These are phyloP conservation scores for Trichoderma hamatum DNA, from an alignment of 2,329 filamentous ascomycete genomes.

Conservation along the genomic window DNA sequence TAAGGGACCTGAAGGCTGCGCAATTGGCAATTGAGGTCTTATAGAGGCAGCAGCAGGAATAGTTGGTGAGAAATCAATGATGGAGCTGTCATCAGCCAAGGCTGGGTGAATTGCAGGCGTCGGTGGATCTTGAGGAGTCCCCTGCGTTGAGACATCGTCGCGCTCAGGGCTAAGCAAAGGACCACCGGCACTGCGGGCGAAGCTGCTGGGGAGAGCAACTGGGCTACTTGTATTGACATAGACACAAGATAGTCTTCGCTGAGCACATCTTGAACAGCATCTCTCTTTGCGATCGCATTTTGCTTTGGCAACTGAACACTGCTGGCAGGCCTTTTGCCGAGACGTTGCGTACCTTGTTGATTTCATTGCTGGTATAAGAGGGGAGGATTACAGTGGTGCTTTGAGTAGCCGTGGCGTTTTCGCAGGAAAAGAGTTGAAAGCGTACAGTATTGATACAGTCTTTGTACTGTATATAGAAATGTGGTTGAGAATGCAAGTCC, in stretches of 20 bases:
- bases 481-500: neutral
- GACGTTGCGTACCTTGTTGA: conserved; percentile 14
- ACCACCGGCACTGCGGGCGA: neutral
- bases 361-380: neutral
- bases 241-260: neutral
- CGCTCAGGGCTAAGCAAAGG: conserved; percentile 9
- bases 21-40: neutral
- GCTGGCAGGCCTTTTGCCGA: conserved; percentile 20
- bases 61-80: conserved; percentile 2
- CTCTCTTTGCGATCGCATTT: conserved; percentile 11
- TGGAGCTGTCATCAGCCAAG: neutral
- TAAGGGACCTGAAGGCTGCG: neutral
- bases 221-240: neutral
- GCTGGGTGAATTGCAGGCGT: conserved; percentile 5
- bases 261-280: conserved; percentile 14
- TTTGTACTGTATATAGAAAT: neutral
- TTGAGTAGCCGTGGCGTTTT: neutral
- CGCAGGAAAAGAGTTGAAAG: neutral
- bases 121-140: neutral
- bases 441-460: neutral
- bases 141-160: conserved; percentile 3
- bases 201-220: neutral
- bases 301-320: conserved; percentile 19
- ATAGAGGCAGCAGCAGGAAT: neutral
- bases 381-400: neutral